These are phyloP conservation scores for Globisporangium rhizosaccharum DNA, from an alignment of 352 stramenopile species.

Conservation along the genomic window DNA sequence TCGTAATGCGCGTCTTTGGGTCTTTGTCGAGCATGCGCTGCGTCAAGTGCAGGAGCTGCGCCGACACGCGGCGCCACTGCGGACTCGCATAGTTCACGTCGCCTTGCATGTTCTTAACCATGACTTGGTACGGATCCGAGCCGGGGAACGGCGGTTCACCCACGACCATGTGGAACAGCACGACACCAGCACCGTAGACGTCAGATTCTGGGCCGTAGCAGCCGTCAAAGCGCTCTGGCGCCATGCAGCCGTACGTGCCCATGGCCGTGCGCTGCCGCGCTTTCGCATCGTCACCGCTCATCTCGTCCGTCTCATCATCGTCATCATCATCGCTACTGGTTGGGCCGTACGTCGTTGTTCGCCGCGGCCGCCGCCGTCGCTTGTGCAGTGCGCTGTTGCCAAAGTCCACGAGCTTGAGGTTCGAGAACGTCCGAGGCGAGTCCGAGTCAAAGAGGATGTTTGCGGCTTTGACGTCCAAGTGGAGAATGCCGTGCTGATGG, in stretches of 20 bases:
- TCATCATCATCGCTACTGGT: constrained; percentile 2
- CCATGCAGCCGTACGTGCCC: constrained; percentile 63
- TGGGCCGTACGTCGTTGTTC: background rate
- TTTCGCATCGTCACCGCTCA: constrained; percentile 3
- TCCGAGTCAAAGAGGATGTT: constrained; percentile 63
- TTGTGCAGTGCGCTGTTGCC: constrained; percentile 28
- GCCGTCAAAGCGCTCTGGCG: constrained; percentile 53
- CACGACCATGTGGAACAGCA: constrained; percentile 59
- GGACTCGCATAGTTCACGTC: constrained; percentile 36
- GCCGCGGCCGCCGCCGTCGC: background rate
- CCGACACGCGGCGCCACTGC: constrained; percentile 32
- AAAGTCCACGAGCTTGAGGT: constrained; percentile 70
- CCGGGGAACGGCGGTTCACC: constrained; percentile 44
- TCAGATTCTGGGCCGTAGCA: constrained; percentile 41
- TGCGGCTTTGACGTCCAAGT: constrained; percentile 58
- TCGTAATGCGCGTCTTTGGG: constrained; percentile 35
- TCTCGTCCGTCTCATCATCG: background rate
- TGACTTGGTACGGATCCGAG: constrained; percentile 36
- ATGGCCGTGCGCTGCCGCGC: constrained; percentile 15
- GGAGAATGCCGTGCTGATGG: constrained; percentile 46
- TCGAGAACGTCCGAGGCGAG: constrained; percentile 24
- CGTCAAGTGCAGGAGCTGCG: constrained; percentile 25
- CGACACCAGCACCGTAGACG: constrained; percentile 55
- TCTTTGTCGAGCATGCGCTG: constrained; percentile 49
- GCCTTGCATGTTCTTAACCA: constrained; percentile 63